Evolutionary conservation across 2,329 filamentous ascomycete species (phyloP), one percentile per base, ranked within the genome.

Genomic region (Tricladium varicosporioides): DNA sequence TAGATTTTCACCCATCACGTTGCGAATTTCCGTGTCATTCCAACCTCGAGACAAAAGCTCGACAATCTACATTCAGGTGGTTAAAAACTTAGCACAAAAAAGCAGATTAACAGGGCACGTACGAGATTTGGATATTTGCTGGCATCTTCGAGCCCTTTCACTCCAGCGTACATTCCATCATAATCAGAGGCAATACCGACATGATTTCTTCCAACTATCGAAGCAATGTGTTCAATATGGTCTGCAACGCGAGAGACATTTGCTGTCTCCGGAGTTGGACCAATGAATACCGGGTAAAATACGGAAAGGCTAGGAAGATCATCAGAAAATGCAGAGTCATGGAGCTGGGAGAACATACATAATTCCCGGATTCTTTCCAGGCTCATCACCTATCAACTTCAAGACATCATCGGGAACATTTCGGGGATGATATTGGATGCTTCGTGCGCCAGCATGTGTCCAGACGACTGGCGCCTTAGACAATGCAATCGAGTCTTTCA

Each of bases 101-200:
- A 40, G n/a, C 36, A 40, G 36, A 40, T 11, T 40, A 11, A 40
- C 4, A 40, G 36, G 11, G 36, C 4, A 40, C 36, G n/a, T 45
- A 57, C 51, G 8, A 59, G 49, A 33, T 53, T 56, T 5, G 57
- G 57, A 32, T 59, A 59, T 44, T 59, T 59, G 53, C 49, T 50
- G 19, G 53, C 57, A 47, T 56, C 53, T 48, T 61, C 59, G 10
- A 61, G 45, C 0, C 85, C 86, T 16, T 69, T 66, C 0, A 85
- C 83, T 2, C 79, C 80, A 10, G 57, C 69, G 1, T 71, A 70
- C 54, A 81, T 82, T 2, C 63, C 85, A 65, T 88, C 85, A 63
- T 83, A 89, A 66, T 88, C 86, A 18, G 80, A 83, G 0, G 85
- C 85, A 9, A 89, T 70, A 0, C 86, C 85, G 11, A 88, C 83